A percentile compares a stretch with the other conserved stretches of the same genome.
Evolutionary conservation across 2,329 filamentous ascomycete genomes (phyloP).

Genomic region (Fusarium poae): DNA sequence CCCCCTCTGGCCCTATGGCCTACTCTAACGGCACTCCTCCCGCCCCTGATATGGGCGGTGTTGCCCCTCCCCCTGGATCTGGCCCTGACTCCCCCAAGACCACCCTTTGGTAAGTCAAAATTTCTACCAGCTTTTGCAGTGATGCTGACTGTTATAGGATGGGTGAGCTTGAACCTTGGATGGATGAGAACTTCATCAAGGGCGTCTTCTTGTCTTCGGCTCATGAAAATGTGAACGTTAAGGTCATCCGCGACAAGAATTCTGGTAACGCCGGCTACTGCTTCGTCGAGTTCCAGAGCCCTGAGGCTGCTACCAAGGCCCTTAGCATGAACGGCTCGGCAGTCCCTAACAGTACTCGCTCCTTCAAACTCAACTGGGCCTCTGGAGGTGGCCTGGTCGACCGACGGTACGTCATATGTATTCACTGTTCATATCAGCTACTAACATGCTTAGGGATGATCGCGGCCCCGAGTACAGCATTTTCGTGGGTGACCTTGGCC

Average conservation of each 20-base stretch:
- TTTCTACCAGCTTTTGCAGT: not conserved
- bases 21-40: slow-evolving; percentile 58
- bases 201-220: slow-evolving; percentile 90
- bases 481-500: slow-evolving; percentile 97
- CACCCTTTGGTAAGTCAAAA: slow-evolving; percentile 65
- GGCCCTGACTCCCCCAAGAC: slow-evolving; percentile 66
- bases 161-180: slow-evolving; percentile 99
- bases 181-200: slow-evolving; percentile 98
- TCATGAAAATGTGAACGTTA: slow-evolving; percentile 95
- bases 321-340: slow-evolving; percentile 88
- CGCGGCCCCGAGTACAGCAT: slow-evolving; percentile 96
- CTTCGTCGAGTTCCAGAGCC: slow-evolving; percentile 90
- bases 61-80: slow-evolving; percentile 52
- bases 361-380: slow-evolving; percentile 99
- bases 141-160: slow-evolving; percentile 75
- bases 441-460: slow-evolving; percentile 76
- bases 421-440: not conserved
- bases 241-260: slow-evolving; percentile 99
- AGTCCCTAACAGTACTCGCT: slow-evolving; percentile 93
- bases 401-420: slow-evolving; percentile 73
- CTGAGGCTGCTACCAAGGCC: slow-evolving; percentile 90
- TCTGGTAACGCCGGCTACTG: slow-evolving; percentile 99
- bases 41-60: slow-evolving; percentile 55
- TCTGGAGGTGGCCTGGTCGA: slow-evolving; percentile 96
- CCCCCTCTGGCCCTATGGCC: slow-evolving; percentile 53